Conservation (phyloP, 129 eudicot genomes). For the carrot (Daucus carota) region DH1_v3.0 NC_030389.2:38638001-38638500, state of each 20-base stretch:
- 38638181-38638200: neutral
- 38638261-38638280: neutral
- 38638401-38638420: neutral
- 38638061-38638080: no score
- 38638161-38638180: no score
- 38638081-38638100: neutral
- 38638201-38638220: no score
- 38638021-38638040: neutral
- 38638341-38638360: neutral
- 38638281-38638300: neutral
- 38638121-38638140: neutral
- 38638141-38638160: neutral
- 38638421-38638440: neutral
- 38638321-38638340: neutral
- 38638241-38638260: no score
- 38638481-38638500: no score
- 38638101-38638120: neutral
- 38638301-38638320: neutral
- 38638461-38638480: no score
- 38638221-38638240: no score
- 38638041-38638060: no score
- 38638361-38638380: neutral
- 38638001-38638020: neutral
- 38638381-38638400: neutral
- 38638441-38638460: neutral